phyloP scores from a whole-genome alignment of 306 rosid species.

The Rosa multiflora region DNA sequence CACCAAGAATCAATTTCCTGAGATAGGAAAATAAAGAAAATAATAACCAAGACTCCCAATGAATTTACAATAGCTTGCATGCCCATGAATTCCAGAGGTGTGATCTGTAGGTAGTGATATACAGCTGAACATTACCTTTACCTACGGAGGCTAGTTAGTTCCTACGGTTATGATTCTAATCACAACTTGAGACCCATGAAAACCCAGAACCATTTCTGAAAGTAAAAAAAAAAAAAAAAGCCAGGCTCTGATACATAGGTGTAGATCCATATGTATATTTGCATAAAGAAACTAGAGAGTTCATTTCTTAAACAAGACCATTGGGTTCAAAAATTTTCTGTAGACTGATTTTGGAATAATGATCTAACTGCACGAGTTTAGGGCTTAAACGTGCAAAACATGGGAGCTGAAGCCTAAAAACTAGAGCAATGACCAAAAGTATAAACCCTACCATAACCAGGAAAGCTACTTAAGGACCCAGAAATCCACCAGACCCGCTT shows the following conservation, averaged over 20 bases:
- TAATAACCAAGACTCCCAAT: neutral
- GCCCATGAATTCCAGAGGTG: neutral
- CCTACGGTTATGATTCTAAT: neutral
- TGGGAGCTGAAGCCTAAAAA: neutral
- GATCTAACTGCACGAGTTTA: neutral
- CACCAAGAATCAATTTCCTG: neutral
- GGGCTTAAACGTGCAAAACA: neutral
- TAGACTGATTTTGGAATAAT: neutral
- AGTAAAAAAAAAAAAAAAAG: neutral
- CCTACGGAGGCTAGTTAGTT: neutral
- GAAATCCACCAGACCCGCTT: neutral
- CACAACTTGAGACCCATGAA: neutral
- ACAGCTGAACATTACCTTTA: neutral
- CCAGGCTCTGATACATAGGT: neutral
- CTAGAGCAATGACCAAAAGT: neutral
- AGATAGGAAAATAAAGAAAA: neutral
- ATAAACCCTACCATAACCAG: neutral
- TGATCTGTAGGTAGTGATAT: neutral
- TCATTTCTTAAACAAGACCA: neutral
- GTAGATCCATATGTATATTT: neutral
- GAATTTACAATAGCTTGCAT: neutral
- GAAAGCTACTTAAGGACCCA: neutral
- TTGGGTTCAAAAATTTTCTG: neutral
- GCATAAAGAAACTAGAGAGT: neutral
- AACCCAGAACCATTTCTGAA: neutral